A percentile compares a stretch with the other conserved stretches of the same genome.
Conservation (phyloP, 164 flowering plant species). For the Pachysandra terminalis region DNA sequence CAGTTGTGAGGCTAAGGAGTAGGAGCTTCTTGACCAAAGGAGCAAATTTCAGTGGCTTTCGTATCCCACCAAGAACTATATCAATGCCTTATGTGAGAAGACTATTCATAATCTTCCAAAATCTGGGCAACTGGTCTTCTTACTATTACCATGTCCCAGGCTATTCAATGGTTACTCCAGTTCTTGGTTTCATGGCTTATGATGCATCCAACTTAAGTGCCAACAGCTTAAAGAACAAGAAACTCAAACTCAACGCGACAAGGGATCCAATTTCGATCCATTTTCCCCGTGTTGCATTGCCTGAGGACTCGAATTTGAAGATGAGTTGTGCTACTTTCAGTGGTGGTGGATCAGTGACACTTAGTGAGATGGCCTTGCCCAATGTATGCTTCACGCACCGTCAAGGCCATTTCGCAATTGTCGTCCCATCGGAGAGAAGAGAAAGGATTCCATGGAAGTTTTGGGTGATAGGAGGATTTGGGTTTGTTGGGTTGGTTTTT, state of each 20-base stretch:
- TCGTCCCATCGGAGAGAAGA: constrained; percentile 24
- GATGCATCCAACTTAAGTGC: constrained; percentile 34
- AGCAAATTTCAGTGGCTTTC: constrained; percentile 42
- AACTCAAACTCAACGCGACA: constrained; percentile 22
- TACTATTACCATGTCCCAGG: constrained; percentile 42
- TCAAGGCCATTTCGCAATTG: constrained; percentile 48
- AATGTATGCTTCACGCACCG: constrained; percentile 27
- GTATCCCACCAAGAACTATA: constrained; percentile 45
- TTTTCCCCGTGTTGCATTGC: constrained; percentile 19
- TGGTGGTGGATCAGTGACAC: constrained; percentile 36
- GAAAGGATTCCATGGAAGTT: constrained; percentile 25
- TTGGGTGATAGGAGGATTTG: constrained; percentile 41
- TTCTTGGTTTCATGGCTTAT: constrained; percentile 50
- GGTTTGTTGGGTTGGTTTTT: constrained; percentile 33
- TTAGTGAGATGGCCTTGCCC: constrained; percentile 21
- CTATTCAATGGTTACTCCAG: constrained; percentile 38
- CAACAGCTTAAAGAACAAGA: constrained; percentile 5
- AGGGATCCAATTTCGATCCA: constrained; percentile 34
- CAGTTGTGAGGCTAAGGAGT: constrained; percentile 43
- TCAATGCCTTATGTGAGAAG: constrained; percentile 50
- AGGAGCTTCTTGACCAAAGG: constrained; percentile 51
- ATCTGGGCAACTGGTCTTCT: constrained; percentile 64
- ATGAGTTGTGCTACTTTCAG: constrained; percentile 47
- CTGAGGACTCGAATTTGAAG: constrained; percentile 5
- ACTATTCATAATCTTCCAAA: constrained; percentile 46